These are phyloP conservation scores for Lyophyllum semitale DNA, from an alignment of 768 basidiomycete genomes.

Conservation along the genomic window DNA sequence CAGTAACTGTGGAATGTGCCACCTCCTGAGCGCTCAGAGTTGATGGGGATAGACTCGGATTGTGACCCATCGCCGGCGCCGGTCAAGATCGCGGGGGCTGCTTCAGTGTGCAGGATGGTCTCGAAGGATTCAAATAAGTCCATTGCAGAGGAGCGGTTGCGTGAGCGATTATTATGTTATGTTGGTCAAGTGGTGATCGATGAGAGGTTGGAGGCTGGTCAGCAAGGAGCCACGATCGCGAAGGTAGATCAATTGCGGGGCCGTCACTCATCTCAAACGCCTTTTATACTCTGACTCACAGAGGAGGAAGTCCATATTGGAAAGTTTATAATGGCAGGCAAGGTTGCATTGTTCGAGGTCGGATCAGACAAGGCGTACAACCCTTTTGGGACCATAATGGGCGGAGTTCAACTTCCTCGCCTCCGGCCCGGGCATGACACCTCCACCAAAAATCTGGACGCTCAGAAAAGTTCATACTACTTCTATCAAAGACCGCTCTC, in stretches of 20 bases:
- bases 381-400: background rate
- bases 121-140: slow-evolving; percentile 1
- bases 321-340: background rate
- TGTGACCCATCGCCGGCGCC: background rate
- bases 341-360: background rate
- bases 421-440: too few relatives aligned
- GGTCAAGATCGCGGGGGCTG: background rate
- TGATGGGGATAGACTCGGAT: background rate
- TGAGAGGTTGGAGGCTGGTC: background rate
- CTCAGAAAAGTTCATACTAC: too few relatives aligned
- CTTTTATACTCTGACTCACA: background rate
- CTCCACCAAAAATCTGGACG: too few relatives aligned
- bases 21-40: background rate
- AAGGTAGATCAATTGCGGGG: too few relatives aligned
- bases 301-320: background rate
- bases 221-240: background rate
- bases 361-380: background rate
- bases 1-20: background rate
- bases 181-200: background rate
- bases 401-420: slow-evolving; percentile 39
- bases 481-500: too few relatives aligned
- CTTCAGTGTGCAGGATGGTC: background rate
- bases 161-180: background rate
- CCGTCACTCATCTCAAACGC: background rate
- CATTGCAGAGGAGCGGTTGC: slow-evolving; percentile 10